phyloP scores from a whole-genome alignment of 1,284 basidiomycete genomes.

The Tilletia indica region DNA sequence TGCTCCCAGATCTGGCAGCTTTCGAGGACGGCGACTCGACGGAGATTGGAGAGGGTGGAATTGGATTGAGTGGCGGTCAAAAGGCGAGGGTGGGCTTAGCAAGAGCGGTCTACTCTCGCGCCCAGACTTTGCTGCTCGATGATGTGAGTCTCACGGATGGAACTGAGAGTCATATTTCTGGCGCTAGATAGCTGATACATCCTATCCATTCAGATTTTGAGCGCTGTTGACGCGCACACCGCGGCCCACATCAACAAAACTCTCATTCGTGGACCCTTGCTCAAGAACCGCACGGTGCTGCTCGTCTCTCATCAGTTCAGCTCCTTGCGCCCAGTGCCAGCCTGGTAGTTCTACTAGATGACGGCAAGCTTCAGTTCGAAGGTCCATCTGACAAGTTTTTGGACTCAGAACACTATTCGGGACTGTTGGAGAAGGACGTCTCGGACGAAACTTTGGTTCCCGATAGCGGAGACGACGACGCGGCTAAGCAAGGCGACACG shows the following conservation, averaged over 20 bases:
- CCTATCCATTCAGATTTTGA: slow-evolving; percentile 58
- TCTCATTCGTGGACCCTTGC: slow-evolving; percentile 66
- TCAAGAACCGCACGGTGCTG: slow-evolving; percentile 70
- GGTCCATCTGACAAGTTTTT: background rate
- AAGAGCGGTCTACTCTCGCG: slow-evolving; percentile 45
- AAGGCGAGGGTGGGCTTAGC: slow-evolving; percentile 47
- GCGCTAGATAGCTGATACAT: background rate
- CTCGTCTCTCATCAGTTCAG: slow-evolving; percentile 71
- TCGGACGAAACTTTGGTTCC: background rate
- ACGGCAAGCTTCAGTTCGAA: background rate
- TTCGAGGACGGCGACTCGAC: slow-evolving; percentile 46
- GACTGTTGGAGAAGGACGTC: background rate
- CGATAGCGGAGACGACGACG: background rate
- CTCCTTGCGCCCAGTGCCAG: background rate
- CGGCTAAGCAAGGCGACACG: background rate
- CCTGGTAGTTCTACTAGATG: background rate
- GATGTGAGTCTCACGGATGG: slow-evolving; percentile 30
- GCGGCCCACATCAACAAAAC: slow-evolving; percentile 71
- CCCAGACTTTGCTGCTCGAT: slow-evolving; percentile 43
- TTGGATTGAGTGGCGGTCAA: slow-evolving; percentile 49
- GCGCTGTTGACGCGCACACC: slow-evolving; percentile 85
- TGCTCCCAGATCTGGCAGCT: slow-evolving; percentile 37
- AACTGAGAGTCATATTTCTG: too few species aligned
- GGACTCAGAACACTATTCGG: slow-evolving; percentile 9
- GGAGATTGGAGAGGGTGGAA: slow-evolving; percentile 43